These are phyloP conservation scores for Pseudoperonospora humuli DNA, from an alignment of 352 stramenopile species.

Conservation along the genomic window DNA sequence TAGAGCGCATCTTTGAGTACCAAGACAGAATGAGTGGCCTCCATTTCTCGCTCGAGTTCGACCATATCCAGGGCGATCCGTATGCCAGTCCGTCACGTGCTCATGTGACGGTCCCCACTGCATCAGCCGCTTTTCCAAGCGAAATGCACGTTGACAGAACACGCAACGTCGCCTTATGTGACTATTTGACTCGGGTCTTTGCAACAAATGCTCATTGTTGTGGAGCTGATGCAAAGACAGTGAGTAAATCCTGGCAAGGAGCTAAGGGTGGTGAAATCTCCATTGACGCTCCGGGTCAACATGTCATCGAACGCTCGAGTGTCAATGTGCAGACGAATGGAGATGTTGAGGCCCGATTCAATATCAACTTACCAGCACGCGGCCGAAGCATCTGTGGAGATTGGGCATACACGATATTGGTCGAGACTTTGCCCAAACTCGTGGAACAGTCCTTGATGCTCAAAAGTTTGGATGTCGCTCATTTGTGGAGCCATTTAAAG, in stretches of 20 bases:
- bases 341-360: conserved; percentile 90
- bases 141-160: conserved; percentile 72
- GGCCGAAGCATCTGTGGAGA: conserved; percentile 91
- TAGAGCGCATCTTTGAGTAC: conserved; percentile 52
- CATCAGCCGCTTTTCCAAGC: conserved; percentile 72
- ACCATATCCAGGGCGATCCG: conserved; percentile 92
- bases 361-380: conserved; percentile 91
- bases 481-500: conserved; percentile 83
- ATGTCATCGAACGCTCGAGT: conserved; percentile 91
- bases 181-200: conserved; percentile 88
- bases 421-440: conserved; percentile 82
- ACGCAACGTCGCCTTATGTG: conserved; percentile 79
- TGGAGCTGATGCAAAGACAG: conserved; percentile 56
- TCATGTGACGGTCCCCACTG: conserved; percentile 76
- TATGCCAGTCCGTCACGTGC: conserved; percentile 93
- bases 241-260: conserved; percentile 73
- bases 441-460: conserved; percentile 78
- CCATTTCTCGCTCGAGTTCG: conserved; percentile 83
- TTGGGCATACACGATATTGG: conserved; percentile 89
- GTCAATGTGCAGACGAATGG: conserved; percentile 74
- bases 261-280: conserved; percentile 92
- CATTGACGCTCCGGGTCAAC: conserved; percentile 89
- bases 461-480: conserved; percentile 47
- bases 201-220: conserved; percentile 42
- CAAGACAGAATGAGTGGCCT: conserved; percentile 14